Evolutionary conservation across 352 stramenopile species (phyloP), one percentile per base, ranked within the genome.

Genomic region (Lagenidium giganteum): DNA sequence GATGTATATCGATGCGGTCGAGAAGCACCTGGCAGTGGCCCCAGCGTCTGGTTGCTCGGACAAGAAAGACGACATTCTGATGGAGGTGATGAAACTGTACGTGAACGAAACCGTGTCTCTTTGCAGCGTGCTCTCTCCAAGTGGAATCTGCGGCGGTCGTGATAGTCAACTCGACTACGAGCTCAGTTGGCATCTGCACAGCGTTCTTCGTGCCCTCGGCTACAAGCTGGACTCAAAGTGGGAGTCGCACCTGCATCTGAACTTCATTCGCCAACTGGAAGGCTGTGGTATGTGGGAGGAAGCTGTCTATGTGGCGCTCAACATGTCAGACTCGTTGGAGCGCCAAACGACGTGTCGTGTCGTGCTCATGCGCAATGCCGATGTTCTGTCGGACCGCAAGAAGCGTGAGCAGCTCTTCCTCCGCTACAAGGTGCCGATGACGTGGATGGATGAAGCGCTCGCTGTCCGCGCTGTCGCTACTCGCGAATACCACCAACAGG

Each of bases 231-330:
- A 86, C 30, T 63, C 67, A 4, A 73, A 87, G 38, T 86, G 72
- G 69, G 69, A 89, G 47, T 85, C 80, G 8, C 72, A 90, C 49
- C 68, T 93, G 22, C 69, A 87, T 24, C 75, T 84, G 21, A 85
- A 87, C 55, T 95, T 88, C 25, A 83, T 95, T 32, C 65, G 69
- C 12, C 73, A 92, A 55, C 58, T 95, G 8, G 70, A 92, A 34
- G 56, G 74, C 14, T 65, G 52, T 27, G 65, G 71, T 5, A 33
- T 85, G 28, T 89, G 80, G 72, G 50, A 87, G 32, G 60, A 91
- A 16, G 82, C 79, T 17, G 36, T 91, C 7, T 92, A 91, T 47
- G 81, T 95, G 21, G 59, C 80, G 14, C 63, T 92, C 12, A 93
- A 84, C 42, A 83, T 93, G 40, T 72, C 68, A 7, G 55, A 82